A percentile compares a stretch with the other conserved stretches of the same genome.
Evolutionary conservation across 148 eudicot species (phyloP).

Genomic region (Nepenthes gracilis): DNA sequence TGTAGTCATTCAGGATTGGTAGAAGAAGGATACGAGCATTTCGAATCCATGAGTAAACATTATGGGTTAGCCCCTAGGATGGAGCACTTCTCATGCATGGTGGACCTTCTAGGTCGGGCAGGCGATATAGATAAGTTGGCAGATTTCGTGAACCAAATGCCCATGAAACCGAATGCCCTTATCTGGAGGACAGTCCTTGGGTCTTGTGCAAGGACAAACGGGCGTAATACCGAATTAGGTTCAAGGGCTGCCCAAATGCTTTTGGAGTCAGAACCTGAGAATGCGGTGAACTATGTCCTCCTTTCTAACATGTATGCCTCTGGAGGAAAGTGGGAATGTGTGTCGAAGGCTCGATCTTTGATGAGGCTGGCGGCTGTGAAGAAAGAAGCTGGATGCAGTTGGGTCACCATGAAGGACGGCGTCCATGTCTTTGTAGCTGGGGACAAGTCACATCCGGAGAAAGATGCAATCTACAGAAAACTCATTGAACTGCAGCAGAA

Average conservation of each 20-base stretch:
- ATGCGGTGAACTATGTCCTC: slow-evolving; percentile 61
- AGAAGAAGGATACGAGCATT: slow-evolving; percentile 36
- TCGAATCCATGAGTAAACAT: slow-evolving; percentile 53
- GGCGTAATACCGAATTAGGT: slow-evolving; percentile 38
- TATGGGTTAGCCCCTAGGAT: slow-evolving; percentile 45
- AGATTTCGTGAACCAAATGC: slow-evolving; percentile 58
- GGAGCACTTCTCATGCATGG: slow-evolving; percentile 83
- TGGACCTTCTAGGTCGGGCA: slow-evolving; percentile 71
- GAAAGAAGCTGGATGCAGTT: slow-evolving; percentile 82
- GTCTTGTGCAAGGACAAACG: slow-evolving; percentile 46
- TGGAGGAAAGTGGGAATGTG: slow-evolving; percentile 56
- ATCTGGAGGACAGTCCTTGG: slow-evolving; percentile 79
- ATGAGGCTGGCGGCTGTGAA: slow-evolving; percentile 42
- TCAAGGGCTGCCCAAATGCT: slow-evolving; percentile 61
- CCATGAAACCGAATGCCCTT: slow-evolving; percentile 46
- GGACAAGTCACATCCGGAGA: slow-evolving; percentile 54
- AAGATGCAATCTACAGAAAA: slow-evolving; percentile 42
- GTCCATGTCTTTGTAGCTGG: slow-evolving; percentile 71
- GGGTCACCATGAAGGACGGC: slow-evolving; percentile 74
- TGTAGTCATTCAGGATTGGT: slow-evolving; percentile 77
- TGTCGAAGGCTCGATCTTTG: slow-evolving; percentile 38
- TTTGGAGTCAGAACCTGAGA: slow-evolving; percentile 58
- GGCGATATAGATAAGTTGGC: slow-evolving; percentile 55
- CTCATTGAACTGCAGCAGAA: slow-evolving; percentile 40
- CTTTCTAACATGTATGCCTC: slow-evolving; percentile 76